Base-by-base conservation (phyloP, 139 green algal genomes). In the Volvox reticuliferus region DNA sequence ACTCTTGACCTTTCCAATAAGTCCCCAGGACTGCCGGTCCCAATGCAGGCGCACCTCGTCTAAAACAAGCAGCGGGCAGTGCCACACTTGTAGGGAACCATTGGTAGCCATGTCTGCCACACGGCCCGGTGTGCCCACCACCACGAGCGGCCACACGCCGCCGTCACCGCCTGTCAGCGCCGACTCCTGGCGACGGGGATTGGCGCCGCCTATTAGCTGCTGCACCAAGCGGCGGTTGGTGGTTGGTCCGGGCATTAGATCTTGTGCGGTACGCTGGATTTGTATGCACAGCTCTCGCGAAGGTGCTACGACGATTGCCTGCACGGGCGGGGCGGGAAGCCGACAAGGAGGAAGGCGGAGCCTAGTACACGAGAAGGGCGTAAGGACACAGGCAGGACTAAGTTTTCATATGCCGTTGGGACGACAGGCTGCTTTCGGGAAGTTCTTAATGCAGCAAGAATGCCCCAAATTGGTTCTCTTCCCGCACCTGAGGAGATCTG, bases 181-280 rank as follows among this genome's bases (percentile, higher is more conserved):
- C 76, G 99, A 67, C 32, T 95, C 91, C 93, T 99, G 97, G 17
- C 97, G 91, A 71, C 91, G 79, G 22, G 93, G 90, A 89, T 99
- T 99, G 44, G 98, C 98, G 13, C 98, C 98, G 21, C 98, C 98
- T 73, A 99, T 99, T 75, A 89, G 93, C 95, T 99, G 98, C 96
- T 99, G 96, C 93, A 99, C 96, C n/a, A 95, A 93, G 0, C 65
- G 86, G 33, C 91, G 91, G 2, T 89, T 91, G 26, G 94, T 88
- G 1, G 93, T 22, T 21, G n/a, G 36, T 21, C 12, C 73, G 0
- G 95, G 95, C n/a, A 99, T 89, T 62, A 99, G 84, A 12, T 82
- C 77, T 80, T 96, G 93, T 0, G 96, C 97, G 18, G 98, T 95
- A 9, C 96, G 87, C 79, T 97, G 89, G 26, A 99, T 98, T 91